Percentiles rank a stretch among this genome's conserved stretches.
Evolutionary conservation across 345 rosid genomes (phyloP).

Genomic region (Euclidium syriacum): DNA sequence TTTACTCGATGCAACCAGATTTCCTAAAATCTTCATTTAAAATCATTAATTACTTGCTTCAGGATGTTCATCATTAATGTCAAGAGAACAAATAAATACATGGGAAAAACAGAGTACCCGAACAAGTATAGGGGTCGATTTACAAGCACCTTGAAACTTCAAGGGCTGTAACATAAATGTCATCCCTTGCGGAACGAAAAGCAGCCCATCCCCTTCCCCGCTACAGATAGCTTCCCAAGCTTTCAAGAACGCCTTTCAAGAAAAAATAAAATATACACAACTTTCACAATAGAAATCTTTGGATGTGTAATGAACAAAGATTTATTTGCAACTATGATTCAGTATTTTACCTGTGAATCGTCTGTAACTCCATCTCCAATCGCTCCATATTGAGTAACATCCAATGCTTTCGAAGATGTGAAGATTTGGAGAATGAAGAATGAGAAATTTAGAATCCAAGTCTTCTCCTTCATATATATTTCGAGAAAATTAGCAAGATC

Average conservation of each 20-base stretch:
- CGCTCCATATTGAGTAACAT: constrained; percentile 32
- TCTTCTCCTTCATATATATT: constrained; percentile 19
- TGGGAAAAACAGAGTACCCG: constrained; percentile 32
- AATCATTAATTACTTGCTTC: constrained; percentile 2
- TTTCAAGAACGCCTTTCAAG: constrained; percentile 37
- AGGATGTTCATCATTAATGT: neutral
- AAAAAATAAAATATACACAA: neutral
- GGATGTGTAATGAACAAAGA: neutral
- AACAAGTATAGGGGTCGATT: constrained; percentile 23
- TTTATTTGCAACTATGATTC: neutral
- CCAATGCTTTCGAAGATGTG: constrained; percentile 24
- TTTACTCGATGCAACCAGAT: constrained; percentile 33
- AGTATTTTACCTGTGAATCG: constrained; percentile 20
- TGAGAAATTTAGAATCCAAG: constrained; percentile 16
- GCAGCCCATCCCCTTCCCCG: constrained; percentile 12
- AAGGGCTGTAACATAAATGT: constrained; percentile 36
- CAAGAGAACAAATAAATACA: neutral
- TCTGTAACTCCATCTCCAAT: constrained; percentile 33
- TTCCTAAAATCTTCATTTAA: constrained; percentile 24
- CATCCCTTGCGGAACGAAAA: constrained; percentile 28
- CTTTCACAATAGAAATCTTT: neutral
- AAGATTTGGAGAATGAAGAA: constrained; percentile 22
- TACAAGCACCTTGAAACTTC: constrained; percentile 40
- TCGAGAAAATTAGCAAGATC: neutral
- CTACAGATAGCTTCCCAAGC: constrained; percentile 35